These are phyloP conservation scores for Trapa incisa DNA, from an alignment of 345 rosid species.

Conservation along the genomic window DNA sequence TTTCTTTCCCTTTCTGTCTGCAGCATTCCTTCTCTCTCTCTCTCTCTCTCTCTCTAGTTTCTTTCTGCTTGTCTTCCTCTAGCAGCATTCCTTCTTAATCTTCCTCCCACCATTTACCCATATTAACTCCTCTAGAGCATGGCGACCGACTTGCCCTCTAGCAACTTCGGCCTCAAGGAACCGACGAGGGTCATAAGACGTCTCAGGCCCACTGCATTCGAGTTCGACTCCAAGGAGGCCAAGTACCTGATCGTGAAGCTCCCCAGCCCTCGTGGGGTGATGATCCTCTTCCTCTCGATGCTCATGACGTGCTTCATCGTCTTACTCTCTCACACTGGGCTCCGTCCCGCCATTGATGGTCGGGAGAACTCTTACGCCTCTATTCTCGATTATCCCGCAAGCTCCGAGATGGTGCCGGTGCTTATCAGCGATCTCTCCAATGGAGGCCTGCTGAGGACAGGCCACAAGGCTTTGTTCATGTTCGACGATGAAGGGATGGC, in stretches of 20 bases:
- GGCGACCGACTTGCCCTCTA: background rate
- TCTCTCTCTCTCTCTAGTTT: constrained; percentile 8
- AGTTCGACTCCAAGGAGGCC: constrained; percentile 6
- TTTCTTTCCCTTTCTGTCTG: background rate
- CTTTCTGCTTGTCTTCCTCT: constrained; percentile 13
- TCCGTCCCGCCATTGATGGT: constrained; percentile 5
- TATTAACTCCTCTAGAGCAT: background rate
- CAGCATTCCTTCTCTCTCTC: background rate
- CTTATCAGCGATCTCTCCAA: constrained; percentile 40
- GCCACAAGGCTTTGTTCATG: constrained; percentile 34
- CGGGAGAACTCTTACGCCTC: background rate
- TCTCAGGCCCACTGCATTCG: constrained; percentile 2
- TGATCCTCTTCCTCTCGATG: constrained; percentile 25
- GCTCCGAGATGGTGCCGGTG: constrained; percentile 15
- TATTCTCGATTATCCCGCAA: background rate
- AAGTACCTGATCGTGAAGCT: constrained; percentile 24
- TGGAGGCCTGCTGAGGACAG: constrained; percentile 37
- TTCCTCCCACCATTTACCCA: no score
- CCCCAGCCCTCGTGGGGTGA: constrained; percentile 25
- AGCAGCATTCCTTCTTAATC: constrained; percentile 6
- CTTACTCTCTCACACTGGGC: constrained; percentile 23
- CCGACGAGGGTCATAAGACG: constrained; percentile 12
- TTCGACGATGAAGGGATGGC: constrained; percentile 19
- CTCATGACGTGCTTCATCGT: constrained; percentile 35
- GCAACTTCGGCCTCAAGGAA: constrained; percentile 21